Percentiles rank a stretch among this genome's conserved stretches.
Conservation (phyloP, 805 yeast genomes). For the Candida gorgasii region DNA sequence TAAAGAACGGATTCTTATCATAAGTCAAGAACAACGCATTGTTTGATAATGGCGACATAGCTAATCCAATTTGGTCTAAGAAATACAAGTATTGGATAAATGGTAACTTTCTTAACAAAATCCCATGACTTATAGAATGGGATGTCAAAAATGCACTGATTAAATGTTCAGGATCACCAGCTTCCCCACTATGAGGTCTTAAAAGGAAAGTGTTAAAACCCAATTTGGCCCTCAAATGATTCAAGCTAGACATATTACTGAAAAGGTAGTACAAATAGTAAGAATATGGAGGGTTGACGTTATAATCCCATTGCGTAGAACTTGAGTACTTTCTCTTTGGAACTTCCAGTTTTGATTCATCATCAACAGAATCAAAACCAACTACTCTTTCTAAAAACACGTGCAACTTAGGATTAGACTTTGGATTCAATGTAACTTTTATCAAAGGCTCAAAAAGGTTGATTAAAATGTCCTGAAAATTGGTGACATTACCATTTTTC, state of each 20-base stretch:
- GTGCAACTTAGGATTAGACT: constrained; percentile 85
- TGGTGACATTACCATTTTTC: constrained; percentile 64
- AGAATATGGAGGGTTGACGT: constrained; percentile 94
- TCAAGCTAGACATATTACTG: constrained; percentile 83
- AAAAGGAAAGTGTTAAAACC: constrained; percentile 88
- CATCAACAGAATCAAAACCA: constrained; percentile 98
- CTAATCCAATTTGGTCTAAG: constrained; percentile 93
- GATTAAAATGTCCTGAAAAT: constrained; percentile 72
- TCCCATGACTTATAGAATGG: constrained; percentile 95
- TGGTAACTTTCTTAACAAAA: constrained; percentile 88
- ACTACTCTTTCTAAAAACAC: constrained; percentile 89
- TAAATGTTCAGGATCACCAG: constrained; percentile 99
- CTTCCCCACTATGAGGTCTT: constrained; percentile 98
- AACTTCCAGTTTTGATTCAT: constrained; percentile 90
- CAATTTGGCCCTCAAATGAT: constrained; percentile 74
- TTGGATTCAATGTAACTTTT: constrained; percentile 85
- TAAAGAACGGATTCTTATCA: constrained; percentile 94
- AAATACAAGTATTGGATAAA: constrained; percentile 91
- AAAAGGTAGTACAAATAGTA: constrained; percentile 88
- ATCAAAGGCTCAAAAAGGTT: constrained; percentile 87
- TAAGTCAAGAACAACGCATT: constrained; percentile 94
- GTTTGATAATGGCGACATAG: constrained; percentile 97
- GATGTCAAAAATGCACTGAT: constrained; percentile 86
- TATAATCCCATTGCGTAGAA: constrained; percentile 79
- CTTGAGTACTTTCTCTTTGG: constrained; percentile 79